Evolutionary conservation across 805 yeast genomes (phyloP).

Genomic region (Phaffomyces opuntiae): DNA sequence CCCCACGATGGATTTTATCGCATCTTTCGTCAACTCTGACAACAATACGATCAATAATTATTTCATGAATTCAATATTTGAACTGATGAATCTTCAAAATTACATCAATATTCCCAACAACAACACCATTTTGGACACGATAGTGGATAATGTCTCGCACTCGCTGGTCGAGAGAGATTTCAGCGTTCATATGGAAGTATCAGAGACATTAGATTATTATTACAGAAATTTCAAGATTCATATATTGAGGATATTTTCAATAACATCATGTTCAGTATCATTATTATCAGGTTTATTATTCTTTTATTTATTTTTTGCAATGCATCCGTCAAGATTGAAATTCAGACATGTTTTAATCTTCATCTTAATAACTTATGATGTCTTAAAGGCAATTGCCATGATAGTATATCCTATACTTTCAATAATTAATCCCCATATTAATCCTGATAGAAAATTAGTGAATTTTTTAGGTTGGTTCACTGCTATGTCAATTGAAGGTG

Average conservation of each 20-base stretch:
- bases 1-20: too few relatives aligned
- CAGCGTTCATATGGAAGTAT: neutral
- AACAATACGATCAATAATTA: too few relatives aligned
- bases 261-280: slow-evolving; percentile 43
- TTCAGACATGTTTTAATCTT: slow-evolving; percentile 68
- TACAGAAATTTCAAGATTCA: neutral
- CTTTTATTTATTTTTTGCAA: slow-evolving; percentile 52
- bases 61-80: too few relatives aligned
- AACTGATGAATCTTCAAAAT: too few relatives aligned
- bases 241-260: slow-evolving; percentile 29
- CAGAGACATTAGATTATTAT: neutral
- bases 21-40: too few relatives aligned
- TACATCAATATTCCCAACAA: too few relatives aligned
- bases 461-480: slow-evolving; percentile 62
- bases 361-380: slow-evolving; percentile 64
- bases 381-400: slow-evolving; percentile 63
- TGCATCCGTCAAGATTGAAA: slow-evolving; percentile 54
- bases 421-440: slow-evolving; percentile 36
- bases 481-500: slow-evolving; percentile 75
- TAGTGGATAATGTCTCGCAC: too few relatives aligned
- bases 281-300: slow-evolving; percentile 50
- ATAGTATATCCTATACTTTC: slow-evolving; percentile 63
- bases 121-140: too few relatives aligned
- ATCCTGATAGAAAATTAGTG: slow-evolving; percentile 6
- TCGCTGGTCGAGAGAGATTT: too few relatives aligned